Evolutionary conservation across 129 eudicot genomes (phyloP).

Genomic region (sunflower (Helianthus annuus)): HanXRQr2.0-SUNRISE NC_035438.2:81646817-81647316

Average conservation of each 20-base stretch:
- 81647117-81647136: conserved; percentile 19
- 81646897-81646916: too few species aligned
- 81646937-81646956: too few species aligned
- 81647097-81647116: conserved; percentile 11
- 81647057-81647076: background rate
- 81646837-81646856: background rate
- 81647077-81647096: background rate
- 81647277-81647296: conserved; percentile 15
- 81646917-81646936: too few species aligned
- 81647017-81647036: too few species aligned
- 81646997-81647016: too few species aligned
- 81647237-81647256: conserved; percentile 22
- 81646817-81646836: background rate
- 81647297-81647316: background rate
- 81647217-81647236: conserved; percentile 22
- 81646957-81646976: too few species aligned
- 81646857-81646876: background rate
- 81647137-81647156: conserved; percentile 17
- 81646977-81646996: too few species aligned
- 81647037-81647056: too few species aligned
- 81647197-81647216: conserved; percentile 21
- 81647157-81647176: conserved; percentile 7
- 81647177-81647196: conserved; percentile 20
- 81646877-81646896: too few species aligned
- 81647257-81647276: conserved; percentile 20